A percentile compares a stretch with the other conserved stretches of the same genome.
These are phyloP conservation scores for Penicillium sp. DNA, from an alignment of 2,329 filamentous ascomycete species.

Conservation along the genomic window DNA sequence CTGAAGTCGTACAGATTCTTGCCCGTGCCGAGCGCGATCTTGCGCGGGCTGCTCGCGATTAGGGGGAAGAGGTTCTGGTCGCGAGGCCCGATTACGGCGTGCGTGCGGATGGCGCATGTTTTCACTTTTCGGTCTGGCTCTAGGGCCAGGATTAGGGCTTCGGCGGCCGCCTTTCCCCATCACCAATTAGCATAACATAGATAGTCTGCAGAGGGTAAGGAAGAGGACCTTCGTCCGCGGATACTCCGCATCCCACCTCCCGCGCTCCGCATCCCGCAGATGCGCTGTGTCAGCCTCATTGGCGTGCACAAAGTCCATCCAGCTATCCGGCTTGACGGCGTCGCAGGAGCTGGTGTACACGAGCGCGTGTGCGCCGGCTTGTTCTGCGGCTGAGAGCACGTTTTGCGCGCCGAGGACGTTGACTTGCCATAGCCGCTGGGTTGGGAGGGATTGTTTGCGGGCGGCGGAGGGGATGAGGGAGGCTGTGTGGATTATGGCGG, in stretches of 20 bases:
- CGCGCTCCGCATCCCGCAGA: neutral
- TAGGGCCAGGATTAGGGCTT: constrained; percentile 1
- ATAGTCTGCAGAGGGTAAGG: neutral
- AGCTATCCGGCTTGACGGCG: constrained; percentile 11
- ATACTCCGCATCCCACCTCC: constrained; percentile 5
- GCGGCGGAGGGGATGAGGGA: constrained; percentile 11
- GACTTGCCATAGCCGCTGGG: constrained; percentile 2
- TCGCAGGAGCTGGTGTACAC: constrained; percentile 13
- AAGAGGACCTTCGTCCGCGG: constrained; percentile 3
- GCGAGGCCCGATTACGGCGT: constrained; percentile 7
- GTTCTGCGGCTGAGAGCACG: neutral
- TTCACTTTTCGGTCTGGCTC: neutral
- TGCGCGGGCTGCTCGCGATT: constrained; percentile 6
- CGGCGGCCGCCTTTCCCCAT: constrained; percentile 3
- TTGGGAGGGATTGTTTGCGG: neutral
- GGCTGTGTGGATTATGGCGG: constrained; percentile 4
- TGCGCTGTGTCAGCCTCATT: neutral
- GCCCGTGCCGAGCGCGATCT: neutral
- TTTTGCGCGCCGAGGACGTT: constrained; percentile 5
- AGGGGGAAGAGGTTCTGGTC: constrained; percentile 9
- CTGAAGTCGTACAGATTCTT: constrained; percentile 11
- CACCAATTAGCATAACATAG: neutral
- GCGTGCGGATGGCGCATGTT: constrained; percentile 13
- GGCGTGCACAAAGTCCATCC: constrained; percentile 11
- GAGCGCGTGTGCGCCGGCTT: neutral